Evolutionary conservation across 495 filamentous ascomycete species (phyloP), one percentile per base, ranked within the genome.

Genomic region (Beverwykella pulmonaria): DNA sequence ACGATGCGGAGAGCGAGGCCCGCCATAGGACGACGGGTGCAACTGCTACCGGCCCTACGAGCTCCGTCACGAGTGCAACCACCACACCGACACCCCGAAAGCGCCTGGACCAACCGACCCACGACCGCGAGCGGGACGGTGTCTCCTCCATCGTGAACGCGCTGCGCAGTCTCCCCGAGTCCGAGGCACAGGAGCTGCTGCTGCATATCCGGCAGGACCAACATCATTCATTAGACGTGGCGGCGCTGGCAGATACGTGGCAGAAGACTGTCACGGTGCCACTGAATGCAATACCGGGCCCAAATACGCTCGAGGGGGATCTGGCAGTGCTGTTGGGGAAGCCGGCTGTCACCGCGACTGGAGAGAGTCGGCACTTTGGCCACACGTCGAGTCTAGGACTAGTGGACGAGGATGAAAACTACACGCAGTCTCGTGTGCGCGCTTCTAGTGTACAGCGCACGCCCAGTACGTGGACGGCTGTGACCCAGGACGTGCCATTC

Each of bases 401-500:
- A 6, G 67, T 73, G 15, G n/a, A 69, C 34, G 75, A 72, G 27
- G 66, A 72, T 36, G 70, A 72, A 20, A 61, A 59, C 62, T 77
- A 61, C 63, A 70, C 49, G 54, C 27, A 15, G 26, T 48, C 49
- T 39, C 27, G 71, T 49, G 39, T 44, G 39, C 39, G 39, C 8
- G 17, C 8, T 9, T 53, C 30, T 1, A 27, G 41, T 8, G 19
- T 30, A 20, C 17, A 19, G n/a, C 17, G 20, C 2, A 60, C 41
- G 19, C 44, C 25, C 34, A 59, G 36, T 12, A 65, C 67, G 14
- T 91, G 88, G 88, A 90, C 89, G 12, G 78, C 72, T 6, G 79
- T 88, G 34, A 89, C 88, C 0, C 55, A 74, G 2, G 87, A 91
- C 71, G 61, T 75, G 9, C 69, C 70, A 3, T 80, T 90, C 48